Base-by-base conservation (phyloP, 139 green algal species). In the Choricystis sp. region DNA sequence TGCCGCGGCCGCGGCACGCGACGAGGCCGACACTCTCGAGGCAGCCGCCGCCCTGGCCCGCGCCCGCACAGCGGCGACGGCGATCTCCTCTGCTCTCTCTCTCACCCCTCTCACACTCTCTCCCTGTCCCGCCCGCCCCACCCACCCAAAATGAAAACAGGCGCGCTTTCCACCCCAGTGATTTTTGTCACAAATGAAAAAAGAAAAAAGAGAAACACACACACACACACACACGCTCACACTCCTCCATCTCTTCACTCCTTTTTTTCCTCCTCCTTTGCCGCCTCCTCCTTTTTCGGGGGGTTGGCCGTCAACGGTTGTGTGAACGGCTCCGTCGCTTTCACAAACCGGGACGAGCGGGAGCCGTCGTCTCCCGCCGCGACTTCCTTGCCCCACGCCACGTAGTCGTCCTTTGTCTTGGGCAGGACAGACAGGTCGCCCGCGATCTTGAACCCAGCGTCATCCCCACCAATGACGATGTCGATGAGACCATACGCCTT, bases 401-500 rank as follows among this genome's bases (percentile, higher is more conserved):
- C 76, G 66, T 86, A 89, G 56, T 76, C 60, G 60, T 83, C 74
- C 76, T 83, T 85, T 28, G 80, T 86, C 72, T 82, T 83, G 30
- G 82, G 82, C 68, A 85, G 85, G 27, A 74, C 71, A 4, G 56
- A 62, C 29, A 74, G 75, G 70, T 72, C 73, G 49, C 83, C 84
- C 48, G 78, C 66, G 57, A 89, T 74, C 60, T 83, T 67, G 65
- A 84, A 80, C n/a, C 77, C 76, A 5, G 84, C 82, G 52, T 96
- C 89, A 40, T 96, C 91, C 14, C 89, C 92, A 22, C 93, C 92
- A 31, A 99, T 89, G 71, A 99, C 87, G 63, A 91, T 77, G 75
- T 99, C 93, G 69, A 98, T 96, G 25, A 98, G 68, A 22, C 93
- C 93, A 62, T 99, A 99, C 52, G 89, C 69, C 78, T 91, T 89